Conservation (phyloP, 176 grass and related monocot genomes). For the Triticum turgidum region DNA sequence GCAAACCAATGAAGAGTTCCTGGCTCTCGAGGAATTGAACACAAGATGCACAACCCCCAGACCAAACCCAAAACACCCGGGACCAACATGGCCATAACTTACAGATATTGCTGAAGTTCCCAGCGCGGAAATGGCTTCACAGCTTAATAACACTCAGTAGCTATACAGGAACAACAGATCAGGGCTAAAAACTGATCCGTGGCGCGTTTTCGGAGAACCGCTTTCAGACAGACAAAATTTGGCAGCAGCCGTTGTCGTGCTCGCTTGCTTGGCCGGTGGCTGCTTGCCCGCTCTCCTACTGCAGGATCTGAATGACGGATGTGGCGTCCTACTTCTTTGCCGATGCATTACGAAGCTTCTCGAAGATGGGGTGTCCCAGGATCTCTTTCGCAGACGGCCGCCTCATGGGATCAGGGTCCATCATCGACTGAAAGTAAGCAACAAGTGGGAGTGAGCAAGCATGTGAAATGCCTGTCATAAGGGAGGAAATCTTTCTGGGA, state of each 20-base stretch:
- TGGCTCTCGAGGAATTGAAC: background rate
- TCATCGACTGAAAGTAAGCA: slow-evolving; percentile 67
- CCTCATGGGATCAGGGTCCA: slow-evolving; percentile 85
- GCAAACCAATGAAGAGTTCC: background rate
- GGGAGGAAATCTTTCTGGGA: background rate
- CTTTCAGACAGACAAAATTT: slow-evolving; percentile 39
- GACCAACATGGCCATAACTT: slow-evolving; percentile 22
- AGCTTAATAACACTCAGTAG: background rate
- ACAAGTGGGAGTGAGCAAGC: background rate
- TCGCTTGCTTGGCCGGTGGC: slow-evolving; percentile 10
- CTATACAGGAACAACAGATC: slow-evolving; percentile 40
- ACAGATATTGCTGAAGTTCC: background rate
- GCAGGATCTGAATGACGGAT: background rate
- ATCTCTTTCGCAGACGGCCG: slow-evolving; percentile 86
- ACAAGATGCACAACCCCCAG: background rate
- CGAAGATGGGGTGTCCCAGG: slow-evolving; percentile 53
- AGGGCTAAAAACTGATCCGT: background rate
- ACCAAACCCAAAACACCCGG: background rate
- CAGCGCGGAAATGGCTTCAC: background rate
- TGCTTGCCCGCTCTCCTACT: background rate
- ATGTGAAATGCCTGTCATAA: background rate
- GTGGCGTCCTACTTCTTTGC: slow-evolving; percentile 11
- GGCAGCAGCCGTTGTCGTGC: slow-evolving; percentile 4
- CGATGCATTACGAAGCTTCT: slow-evolving; percentile 46
- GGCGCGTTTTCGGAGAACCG: background rate